phyloP scores from a whole-genome alignment of 1,284 basidiomycete species.

The Rhodotorula sp. region DNA sequence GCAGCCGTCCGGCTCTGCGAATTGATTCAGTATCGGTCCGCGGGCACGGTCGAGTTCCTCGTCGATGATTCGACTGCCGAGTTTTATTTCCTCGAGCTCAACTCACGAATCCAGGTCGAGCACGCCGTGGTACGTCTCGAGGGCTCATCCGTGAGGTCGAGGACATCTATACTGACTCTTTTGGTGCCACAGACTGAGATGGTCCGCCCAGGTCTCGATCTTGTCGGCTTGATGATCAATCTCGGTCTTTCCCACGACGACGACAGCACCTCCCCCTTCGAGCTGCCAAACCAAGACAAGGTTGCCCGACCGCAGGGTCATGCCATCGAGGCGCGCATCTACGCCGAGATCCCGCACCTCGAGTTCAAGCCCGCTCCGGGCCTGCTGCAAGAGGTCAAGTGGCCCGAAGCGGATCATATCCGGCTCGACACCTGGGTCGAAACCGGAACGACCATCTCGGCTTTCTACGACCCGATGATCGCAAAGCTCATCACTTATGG shows the following conservation, averaged over 20 bases:
- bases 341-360: constrained; percentile 87
- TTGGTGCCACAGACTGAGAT: constrained; percentile 50
- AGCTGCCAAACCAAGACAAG: constrained; percentile 1
- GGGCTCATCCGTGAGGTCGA: too few relatives aligned
- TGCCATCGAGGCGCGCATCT: constrained; percentile 68
- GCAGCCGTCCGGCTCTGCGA: constrained; percentile 59
- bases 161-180: background rate
- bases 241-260: constrained; percentile 50
- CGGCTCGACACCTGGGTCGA: constrained; percentile 73
- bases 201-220: constrained; percentile 60
- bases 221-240: constrained; percentile 65
- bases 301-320: constrained; percentile 37
- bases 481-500: constrained; percentile 89
- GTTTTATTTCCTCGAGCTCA: constrained; percentile 74
- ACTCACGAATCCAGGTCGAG: constrained; percentile 70
- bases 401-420: constrained; percentile 51
- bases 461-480: constrained; percentile 71
- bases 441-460: constrained; percentile 60
- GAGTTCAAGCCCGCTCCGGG: constrained; percentile 90
- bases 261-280: constrained; percentile 2
- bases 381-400: constrained; percentile 65
- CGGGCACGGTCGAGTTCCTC: constrained; percentile 63
- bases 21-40: constrained; percentile 48
- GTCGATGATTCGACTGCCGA: constrained; percentile 59
- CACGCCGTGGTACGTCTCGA: constrained; percentile 57